A percentile compares a stretch with the other conserved stretches of the same genome.
Conservation (phyloP, 2,329 filamentous ascomycete genomes). For the Penicillium sp. region DNA sequence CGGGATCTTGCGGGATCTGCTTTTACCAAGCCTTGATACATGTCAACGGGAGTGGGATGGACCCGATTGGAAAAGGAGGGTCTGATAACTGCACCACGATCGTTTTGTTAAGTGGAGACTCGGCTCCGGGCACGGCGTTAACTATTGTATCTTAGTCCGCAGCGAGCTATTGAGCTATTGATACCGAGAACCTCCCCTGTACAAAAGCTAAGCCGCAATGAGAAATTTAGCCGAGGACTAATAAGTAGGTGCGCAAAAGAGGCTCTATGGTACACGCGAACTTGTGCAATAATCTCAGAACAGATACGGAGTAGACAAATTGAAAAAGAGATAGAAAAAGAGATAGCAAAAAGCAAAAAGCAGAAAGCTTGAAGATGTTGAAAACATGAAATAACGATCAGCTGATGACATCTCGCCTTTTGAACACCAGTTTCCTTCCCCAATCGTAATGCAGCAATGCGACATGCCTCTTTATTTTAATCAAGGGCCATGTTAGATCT, state of each 20-base stretch:
- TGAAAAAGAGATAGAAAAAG: background rate
- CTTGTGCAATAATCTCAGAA: background rate
- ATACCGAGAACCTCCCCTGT: background rate
- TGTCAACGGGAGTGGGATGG: background rate
- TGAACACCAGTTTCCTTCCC: slow-evolving; percentile 1
- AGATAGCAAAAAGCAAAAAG: background rate
- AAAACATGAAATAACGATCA: background rate
- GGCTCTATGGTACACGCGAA: slow-evolving; percentile 11
- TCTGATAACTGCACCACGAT: background rate
- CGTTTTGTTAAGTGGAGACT: background rate
- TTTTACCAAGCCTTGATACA: background rate
- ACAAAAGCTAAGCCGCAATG: background rate
- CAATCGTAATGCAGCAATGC: slow-evolving; percentile 6
- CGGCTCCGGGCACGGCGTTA: background rate
- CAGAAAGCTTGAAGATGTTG: background rate
- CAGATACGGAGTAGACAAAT: background rate
- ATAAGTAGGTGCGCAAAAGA: background rate
- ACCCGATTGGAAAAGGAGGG: background rate
- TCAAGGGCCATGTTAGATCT: background rate
- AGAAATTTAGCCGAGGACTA: background rate
- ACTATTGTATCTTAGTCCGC: background rate
- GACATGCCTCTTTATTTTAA: slow-evolving; percentile 13
- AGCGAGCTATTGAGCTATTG: background rate
- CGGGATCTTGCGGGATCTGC: background rate
- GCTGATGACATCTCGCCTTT: background rate